A percentile compares a stretch with the other conserved stretches of the same genome.
These are phyloP conservation scores for Cladorrhinum sp. DNA, from an alignment of 2,329 filamentous ascomycete species.

Conservation along the genomic window DNA sequence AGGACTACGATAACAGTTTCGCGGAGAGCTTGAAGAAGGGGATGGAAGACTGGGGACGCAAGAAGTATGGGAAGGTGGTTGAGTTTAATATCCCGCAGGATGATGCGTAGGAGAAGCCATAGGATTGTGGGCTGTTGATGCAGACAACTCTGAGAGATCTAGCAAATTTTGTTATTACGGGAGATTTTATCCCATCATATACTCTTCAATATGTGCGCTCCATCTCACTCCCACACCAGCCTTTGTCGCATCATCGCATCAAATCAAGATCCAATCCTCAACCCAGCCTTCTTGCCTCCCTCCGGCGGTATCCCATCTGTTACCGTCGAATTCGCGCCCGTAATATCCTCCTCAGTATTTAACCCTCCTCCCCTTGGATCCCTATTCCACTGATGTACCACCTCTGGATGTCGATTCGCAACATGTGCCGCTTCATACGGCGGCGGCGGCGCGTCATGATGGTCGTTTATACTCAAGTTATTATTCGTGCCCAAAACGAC, in stretches of 20 bases:
- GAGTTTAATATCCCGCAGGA: conserved; percentile 18
- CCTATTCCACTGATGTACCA: not conserved
- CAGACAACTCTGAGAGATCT: too few relatives aligned
- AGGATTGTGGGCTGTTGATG: too few relatives aligned
- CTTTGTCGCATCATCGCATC: too few relatives aligned
- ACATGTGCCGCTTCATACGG: conserved; percentile 13
- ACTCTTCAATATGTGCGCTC: too few relatives aligned
- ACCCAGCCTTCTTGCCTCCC: not conserved
- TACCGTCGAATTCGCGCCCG: conserved; percentile 13
- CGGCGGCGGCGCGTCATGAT: conserved; percentile 10
- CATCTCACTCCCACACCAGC: too few relatives aligned
- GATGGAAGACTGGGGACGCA: conserved; percentile 37
- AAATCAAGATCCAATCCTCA: not conserved
- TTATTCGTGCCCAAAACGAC: not conserved
- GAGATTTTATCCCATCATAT: too few relatives aligned
- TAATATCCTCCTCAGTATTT: conserved; percentile 8
- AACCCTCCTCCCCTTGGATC: not conserved
- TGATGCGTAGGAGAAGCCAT: not conserved
- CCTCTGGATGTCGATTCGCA: not conserved
- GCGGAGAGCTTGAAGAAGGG: conserved; percentile 36
- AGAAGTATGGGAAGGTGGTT: conserved; percentile 34
- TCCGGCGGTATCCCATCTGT: conserved; percentile 15
- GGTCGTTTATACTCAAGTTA: not conserved
- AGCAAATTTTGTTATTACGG: too few relatives aligned
- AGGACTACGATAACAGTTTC: conserved; percentile 38